Evolutionary conservation across 495 filamentous ascomycete genomes (phyloP).

Genomic region (Lasiosphaeria hispida): DNA sequence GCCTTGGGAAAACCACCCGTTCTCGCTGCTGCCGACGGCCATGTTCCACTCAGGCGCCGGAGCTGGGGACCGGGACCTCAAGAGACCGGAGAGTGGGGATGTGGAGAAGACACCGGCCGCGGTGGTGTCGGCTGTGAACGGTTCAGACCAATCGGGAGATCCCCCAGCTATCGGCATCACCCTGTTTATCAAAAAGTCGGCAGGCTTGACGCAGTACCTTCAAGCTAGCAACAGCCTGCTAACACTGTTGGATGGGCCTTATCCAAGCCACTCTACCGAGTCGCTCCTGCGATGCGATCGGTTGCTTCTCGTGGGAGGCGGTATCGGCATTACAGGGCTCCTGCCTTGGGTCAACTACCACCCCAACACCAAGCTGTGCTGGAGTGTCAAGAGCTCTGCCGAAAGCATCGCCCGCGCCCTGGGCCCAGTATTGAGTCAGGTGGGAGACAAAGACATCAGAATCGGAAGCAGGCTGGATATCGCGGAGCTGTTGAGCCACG

Average conservation of each 20-base stretch:
- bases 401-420: conserved; percentile 25
- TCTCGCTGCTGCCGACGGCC: conserved; percentile 37
- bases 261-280: conserved; percentile 9
- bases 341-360: conserved; percentile 29
- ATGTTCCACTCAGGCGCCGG: no score
- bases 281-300: conserved; percentile 24
- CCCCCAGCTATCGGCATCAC: conserved; percentile 8
- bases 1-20: conserved; percentile 52
- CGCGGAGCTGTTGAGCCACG: conserved; percentile 22
- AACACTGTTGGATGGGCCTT: conserved; percentile 32
- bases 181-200: conserved; percentile 21
- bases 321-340: conserved; percentile 43
- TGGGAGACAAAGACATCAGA: conserved; percentile 29
- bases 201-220: conserved; percentile 31
- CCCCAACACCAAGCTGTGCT: conserved; percentile 37
- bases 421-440: conserved; percentile 16
- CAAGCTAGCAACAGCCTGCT: conserved; percentile 16
- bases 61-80: no score
- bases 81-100: background rate
- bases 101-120: background rate
- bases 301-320: conserved; percentile 41
- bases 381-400: conserved; percentile 28
- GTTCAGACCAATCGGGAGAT: background rate
- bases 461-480: conserved; percentile 35
- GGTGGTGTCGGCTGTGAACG: no score